These are phyloP conservation scores for Aspergillus affinis DNA, from an alignment of 495 filamentous ascomycete genomes.

Conservation along the genomic window DNA sequence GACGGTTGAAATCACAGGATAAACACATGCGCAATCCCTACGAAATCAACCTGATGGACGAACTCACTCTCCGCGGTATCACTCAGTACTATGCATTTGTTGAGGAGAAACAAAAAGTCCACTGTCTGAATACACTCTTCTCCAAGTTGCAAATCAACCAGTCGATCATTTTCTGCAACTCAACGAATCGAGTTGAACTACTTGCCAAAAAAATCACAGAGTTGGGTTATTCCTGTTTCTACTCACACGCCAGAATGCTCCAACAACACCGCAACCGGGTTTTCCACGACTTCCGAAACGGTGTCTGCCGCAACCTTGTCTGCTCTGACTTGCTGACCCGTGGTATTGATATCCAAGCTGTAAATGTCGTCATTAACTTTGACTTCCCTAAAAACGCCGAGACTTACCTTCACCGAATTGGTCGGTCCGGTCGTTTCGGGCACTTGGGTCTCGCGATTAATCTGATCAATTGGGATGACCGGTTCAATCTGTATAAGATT, in stretches of 20 bases:
- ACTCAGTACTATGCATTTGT: slow-evolving; percentile 99
- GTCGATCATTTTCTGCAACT: slow-evolving; percentile 99
- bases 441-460: slow-evolving; percentile 98
- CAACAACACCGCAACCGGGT: slow-evolving; percentile 96
- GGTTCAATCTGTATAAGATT: slow-evolving; percentile 98
- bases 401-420: slow-evolving; percentile 98
- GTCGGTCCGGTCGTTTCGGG: slow-evolving; percentile 94
- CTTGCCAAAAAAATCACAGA: slow-evolving; percentile 99
- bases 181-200: slow-evolving; percentile 94
- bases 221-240: slow-evolving; percentile 98
- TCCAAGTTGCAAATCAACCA: slow-evolving; percentile 99
- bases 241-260: slow-evolving; percentile 98
- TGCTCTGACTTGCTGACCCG: slow-evolving; percentile 97
- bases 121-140: slow-evolving; percentile 98
- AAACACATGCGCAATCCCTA: slow-evolving; percentile 95
- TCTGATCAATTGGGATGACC: slow-evolving; percentile 98
- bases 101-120: slow-evolving; percentile 98
- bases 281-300: slow-evolving; percentile 98
- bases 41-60: slow-evolving; percentile 99
- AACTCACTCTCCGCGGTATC: slow-evolving; percentile 95
- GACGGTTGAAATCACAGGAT: slow-evolving; percentile 50
- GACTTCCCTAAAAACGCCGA: slow-evolving; percentile 99
- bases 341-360: slow-evolving; percentile 98
- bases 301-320: slow-evolving; percentile 94
- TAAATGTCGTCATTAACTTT: slow-evolving; percentile 99